A percentile compares a stretch with the other conserved stretches of the same genome.
Evolutionary conservation across 805 yeast species (phyloP).

Genomic region (Suhomyces sp.): DNA sequence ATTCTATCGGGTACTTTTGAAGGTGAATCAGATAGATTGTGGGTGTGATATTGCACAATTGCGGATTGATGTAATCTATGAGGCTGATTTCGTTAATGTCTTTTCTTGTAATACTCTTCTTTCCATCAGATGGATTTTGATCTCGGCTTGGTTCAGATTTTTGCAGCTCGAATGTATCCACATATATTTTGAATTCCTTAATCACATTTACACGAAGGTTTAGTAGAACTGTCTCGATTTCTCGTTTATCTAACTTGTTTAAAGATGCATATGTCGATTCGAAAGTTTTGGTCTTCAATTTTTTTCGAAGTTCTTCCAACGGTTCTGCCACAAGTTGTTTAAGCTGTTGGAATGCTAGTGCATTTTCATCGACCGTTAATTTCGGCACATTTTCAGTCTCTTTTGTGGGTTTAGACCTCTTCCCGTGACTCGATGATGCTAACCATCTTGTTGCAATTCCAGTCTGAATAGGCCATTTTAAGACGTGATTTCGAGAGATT

Average conservation of each 20-base stretch:
- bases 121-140: too few species aligned
- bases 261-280: conserved; percentile 5
- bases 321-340: not conserved
- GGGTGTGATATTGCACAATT: conserved; percentile 17
- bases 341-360: too few species aligned
- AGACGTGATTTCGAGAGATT: too few species aligned
- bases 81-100: conserved; percentile 1
- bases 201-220: too few species aligned
- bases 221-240: conserved; percentile 1
- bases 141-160: not conserved
- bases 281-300: not conserved
- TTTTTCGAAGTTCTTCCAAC: not conserved
- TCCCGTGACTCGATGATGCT: too few species aligned
- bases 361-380: too few species aligned
- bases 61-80: conserved; percentile 26
- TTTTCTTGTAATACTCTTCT: too few species aligned
- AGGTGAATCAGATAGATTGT: conserved; percentile 19
- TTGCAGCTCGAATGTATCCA: not conserved
- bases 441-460: too few species aligned
- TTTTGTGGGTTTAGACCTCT: too few species aligned
- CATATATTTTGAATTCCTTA: too few species aligned
- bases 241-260: conserved; percentile 4
- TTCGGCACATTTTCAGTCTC: too few species aligned
- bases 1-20: conserved; percentile 19
- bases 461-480: too few species aligned